Base-by-base conservation (phyloP, 768 basidiomycete genomes). In the Chalciporus pseudorubinellus region DNA sequence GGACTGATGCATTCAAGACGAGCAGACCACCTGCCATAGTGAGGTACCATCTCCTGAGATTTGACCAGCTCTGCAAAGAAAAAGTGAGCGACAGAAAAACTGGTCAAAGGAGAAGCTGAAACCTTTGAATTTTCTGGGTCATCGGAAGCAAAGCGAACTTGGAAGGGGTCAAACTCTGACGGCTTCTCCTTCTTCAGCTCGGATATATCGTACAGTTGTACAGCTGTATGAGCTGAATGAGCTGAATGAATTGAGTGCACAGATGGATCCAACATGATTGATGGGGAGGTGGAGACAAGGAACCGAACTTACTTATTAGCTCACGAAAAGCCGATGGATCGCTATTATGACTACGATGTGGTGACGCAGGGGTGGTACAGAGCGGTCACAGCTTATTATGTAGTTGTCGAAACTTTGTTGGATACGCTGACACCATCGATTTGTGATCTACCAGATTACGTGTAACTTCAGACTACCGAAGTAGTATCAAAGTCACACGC, bases 81-180 rank as follows among this genome's bases (percentile, higher is more conserved):
- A 26, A 39, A 24, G 46, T 45, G 29, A 59, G 49, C 6, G 16
- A 36, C 18, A 47, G 47, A 22, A 24, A 18, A 21, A 12, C n/a
- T 12, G n/a, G 6, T 14, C 0, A 20, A 9, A 6, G 19, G 39
- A 20, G 8, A 28, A 24, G 4, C 29, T 20, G 34, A 39, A 67
- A 77, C 80, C 66, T 77, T 70, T 39, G 82, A 82, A 53, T 81
- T 73, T 6, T 63, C 59, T 12, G 74, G 68, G 52, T 83, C 80
- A 11, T 67, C 68, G 0, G 58, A 60, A 24, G 57, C 58, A 48
- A 65, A 75, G 2, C 46, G 52, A 18, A 74, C 70, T 20, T 72
- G 55, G 38, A 57, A 66, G 1, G 69, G 69, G 18, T 72, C 70
- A 18, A 48, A 8, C 2, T 12, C 16, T 12, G 29, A 28, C 13